Conservation (phyloP, 331 rosid species). For the Phaseolus coccineus region DNA sequence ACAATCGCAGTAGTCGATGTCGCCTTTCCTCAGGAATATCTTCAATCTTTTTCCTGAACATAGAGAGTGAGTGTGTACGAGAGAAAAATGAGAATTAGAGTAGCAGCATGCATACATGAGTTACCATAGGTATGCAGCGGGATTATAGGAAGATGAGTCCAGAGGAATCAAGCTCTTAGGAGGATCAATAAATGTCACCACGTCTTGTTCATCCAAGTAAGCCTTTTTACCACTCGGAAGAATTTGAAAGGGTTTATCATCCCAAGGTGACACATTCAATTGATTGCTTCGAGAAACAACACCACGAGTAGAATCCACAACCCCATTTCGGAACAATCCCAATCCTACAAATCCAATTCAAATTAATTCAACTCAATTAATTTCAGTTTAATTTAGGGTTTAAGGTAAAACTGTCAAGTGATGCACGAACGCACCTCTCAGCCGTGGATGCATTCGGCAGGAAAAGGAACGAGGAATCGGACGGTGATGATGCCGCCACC, state of each 20-base stretch:
- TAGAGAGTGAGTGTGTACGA: not conserved
- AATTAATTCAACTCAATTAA: not conserved
- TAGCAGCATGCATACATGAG: not conserved
- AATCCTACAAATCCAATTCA: constrained; percentile 45
- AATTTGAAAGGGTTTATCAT: constrained; percentile 75
- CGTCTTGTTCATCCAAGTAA: constrained; percentile 81
- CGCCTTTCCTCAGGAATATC: constrained; percentile 88
- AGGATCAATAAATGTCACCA: constrained; percentile 82
- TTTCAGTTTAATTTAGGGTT: no score
- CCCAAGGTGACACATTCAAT: constrained; percentile 54
- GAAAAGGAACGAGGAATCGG: constrained; percentile 30
- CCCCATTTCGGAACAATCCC: constrained; percentile 32
- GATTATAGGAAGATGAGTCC: constrained; percentile 72
- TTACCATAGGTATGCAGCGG: constrained; percentile 84
- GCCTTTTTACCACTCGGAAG: constrained; percentile 65
- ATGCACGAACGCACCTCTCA: constrained; percentile 31
- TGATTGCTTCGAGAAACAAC: constrained; percentile 24
- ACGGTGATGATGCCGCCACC: not conserved
- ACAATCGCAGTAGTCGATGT: constrained; percentile 65
- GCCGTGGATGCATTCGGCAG: constrained; percentile 1
- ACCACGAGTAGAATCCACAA: constrained; percentile 20
- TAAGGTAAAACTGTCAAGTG: no score
- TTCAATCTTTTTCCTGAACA: constrained; percentile 86
- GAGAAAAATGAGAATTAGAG: constrained; percentile 2
- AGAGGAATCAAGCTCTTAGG: constrained; percentile 78